Conservation (phyloP, 2,329 filamentous ascomycete species). For the Stagonosporopsis cucurbitacearum region DNA sequence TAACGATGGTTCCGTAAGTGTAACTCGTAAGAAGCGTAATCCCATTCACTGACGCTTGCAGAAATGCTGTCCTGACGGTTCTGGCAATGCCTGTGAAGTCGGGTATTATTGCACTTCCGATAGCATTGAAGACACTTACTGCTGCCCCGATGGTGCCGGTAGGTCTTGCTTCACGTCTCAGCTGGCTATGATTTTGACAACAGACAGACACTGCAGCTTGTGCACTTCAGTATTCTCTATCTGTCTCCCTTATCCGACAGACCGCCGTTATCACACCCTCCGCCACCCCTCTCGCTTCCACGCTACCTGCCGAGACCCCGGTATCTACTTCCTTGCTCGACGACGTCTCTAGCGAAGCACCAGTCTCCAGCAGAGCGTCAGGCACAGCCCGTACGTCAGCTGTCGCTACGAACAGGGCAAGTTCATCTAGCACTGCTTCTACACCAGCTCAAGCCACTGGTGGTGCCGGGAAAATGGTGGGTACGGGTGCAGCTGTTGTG, state of each 20-base stretch:
- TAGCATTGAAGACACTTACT: constrained; percentile 60
- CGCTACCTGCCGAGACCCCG: constrained; percentile 6
- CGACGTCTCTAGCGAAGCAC: constrained; percentile 1
- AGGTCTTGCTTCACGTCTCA: not conserved
- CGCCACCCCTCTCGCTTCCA: constrained; percentile 1
- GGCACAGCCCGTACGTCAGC: not conserved
- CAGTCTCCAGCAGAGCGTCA: not conserved
- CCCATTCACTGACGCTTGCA: not conserved
- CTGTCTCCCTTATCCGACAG: constrained; percentile 58
- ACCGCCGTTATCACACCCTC: constrained; percentile 33
- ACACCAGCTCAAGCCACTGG: constrained; percentile 23
- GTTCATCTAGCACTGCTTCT: not conserved
- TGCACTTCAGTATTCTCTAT: constrained; percentile 58
- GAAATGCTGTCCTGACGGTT: constrained; percentile 63
- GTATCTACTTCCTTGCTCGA: constrained; percentile 7
- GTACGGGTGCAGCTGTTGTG: constrained; percentile 26
- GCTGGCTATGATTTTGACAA: not conserved
- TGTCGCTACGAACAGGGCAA: not conserved
- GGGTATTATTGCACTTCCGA: constrained; percentile 70
- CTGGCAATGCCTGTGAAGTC: constrained; percentile 66
- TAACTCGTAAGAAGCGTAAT: not conserved
- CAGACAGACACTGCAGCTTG: constrained; percentile 58
- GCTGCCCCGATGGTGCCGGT: constrained; percentile 63
- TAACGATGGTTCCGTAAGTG: constrained; percentile 49
- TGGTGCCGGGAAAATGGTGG: constrained; percentile 21